Evolutionary conservation across 257 asterid species (phyloP).

Genomic region (Solanum corneliomulleri): DNA sequence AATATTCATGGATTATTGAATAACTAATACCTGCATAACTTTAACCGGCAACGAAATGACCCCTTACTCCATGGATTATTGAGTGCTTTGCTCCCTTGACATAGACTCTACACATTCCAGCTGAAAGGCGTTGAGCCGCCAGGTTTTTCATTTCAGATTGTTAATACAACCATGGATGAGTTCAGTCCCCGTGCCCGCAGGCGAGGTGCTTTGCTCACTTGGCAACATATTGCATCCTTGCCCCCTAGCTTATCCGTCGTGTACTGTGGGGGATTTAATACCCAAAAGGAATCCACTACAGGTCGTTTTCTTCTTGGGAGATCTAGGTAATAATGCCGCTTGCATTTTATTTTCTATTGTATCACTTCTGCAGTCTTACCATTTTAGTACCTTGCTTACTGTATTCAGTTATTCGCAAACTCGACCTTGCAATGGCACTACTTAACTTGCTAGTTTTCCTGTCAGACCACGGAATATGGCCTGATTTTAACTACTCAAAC

Average conservation of each 20-base stretch:
- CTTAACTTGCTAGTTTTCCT: neutral
- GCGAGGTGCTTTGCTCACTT: constrained; percentile 92
- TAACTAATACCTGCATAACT: neutral
- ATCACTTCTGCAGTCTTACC: neutral
- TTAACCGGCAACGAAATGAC: neutral
- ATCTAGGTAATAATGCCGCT: constrained; percentile 43
- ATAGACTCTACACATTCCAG: constrained; percentile 90
- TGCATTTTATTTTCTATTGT: neutral
- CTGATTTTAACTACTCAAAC: neutral
- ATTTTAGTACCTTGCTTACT: neutral
- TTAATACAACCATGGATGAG: constrained; percentile 92
- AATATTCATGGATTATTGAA: neutral
- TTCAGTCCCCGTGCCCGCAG: constrained; percentile 92
- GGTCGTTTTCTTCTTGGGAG: constrained; percentile 99
- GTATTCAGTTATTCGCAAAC: neutral
- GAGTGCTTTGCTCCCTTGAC: constrained; percentile 36
- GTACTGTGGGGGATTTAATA: constrained; percentile 91
- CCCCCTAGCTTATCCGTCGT: constrained; percentile 93
- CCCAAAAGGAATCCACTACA: constrained; percentile 92
- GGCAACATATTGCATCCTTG: constrained; percentile 99
- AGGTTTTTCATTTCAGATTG: constrained; percentile 88
- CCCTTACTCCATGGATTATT: neutral
- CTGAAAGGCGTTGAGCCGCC: constrained; percentile 95
- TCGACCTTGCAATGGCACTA: neutral
- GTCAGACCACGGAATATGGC: neutral